Percentiles rank a stretch among this genome's conserved stretches.
These are phyloP conservation scores for Craterostigma plantagineum DNA, from an alignment of 257 asterid species.

Conservation along the genomic window DNA sequence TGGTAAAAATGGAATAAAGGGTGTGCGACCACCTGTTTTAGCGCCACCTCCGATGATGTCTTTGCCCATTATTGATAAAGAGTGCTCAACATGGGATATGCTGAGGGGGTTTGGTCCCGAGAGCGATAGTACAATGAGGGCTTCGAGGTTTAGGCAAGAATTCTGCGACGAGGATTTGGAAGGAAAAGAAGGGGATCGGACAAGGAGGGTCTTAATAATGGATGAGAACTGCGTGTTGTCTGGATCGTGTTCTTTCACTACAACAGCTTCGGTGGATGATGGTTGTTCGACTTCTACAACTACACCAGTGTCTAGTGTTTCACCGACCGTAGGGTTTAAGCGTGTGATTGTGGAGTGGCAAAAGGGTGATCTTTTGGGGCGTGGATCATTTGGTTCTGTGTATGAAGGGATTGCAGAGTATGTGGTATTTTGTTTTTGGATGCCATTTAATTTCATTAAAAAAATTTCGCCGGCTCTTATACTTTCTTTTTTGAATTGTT, in stretches of 20 bases:
- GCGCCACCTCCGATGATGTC: constrained; percentile 50
- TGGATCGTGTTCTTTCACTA: constrained; percentile 45
- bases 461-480: neutral
- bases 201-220: constrained; percentile 14
- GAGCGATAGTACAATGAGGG: constrained; percentile 19
- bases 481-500: neutral
- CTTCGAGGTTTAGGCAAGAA: constrained; percentile 13
- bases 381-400: constrained; percentile 91
- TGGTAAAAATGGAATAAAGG: constrained; percentile 53
- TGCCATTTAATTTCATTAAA: neutral
- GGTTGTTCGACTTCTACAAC: constrained; percentile 79
- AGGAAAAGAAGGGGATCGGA: constrained; percentile 13
- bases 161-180: constrained; percentile 13
- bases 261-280: constrained; percentile 37
- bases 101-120: constrained; percentile 25
- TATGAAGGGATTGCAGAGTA: constrained; percentile 90
- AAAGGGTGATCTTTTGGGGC: constrained; percentile 76
- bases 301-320: constrained; percentile 39
- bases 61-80: constrained; percentile 30
- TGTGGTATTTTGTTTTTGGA: constrained; percentile 11
- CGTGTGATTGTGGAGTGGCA: constrained; percentile 55
- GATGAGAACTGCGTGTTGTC: constrained; percentile 23
- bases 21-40: constrained; percentile 53
- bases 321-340: constrained; percentile 50
- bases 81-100: constrained; percentile 62